These are phyloP conservation scores for Pterulicium gracile DNA, from an alignment of 1,284 basidiomycete genomes.

Conservation along the genomic window DNA sequence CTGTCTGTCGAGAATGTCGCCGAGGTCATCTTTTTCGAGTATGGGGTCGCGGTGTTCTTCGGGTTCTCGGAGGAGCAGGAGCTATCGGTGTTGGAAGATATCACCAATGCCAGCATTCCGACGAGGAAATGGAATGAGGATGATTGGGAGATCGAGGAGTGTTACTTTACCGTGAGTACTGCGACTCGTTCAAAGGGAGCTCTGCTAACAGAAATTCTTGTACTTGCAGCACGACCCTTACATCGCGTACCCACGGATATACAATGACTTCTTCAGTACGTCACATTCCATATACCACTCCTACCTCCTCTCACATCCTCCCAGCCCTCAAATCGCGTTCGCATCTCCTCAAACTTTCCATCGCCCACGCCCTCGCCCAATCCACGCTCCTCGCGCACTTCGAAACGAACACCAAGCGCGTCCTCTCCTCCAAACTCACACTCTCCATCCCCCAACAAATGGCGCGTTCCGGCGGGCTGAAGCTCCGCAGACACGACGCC, in stretches of 20 bases:
- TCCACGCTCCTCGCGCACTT: constrained; percentile 88
- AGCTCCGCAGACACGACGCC: constrained; percentile 73
- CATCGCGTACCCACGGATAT: constrained; percentile 80
- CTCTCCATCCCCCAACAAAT: constrained; percentile 81
- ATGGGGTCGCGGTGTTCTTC: constrained; percentile 84
- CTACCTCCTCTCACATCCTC: constrained; percentile 1
- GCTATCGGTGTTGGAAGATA: constrained; percentile 71
- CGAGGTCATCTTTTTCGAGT: constrained; percentile 81
- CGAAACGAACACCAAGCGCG: constrained; percentile 72
- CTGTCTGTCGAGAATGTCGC: constrained; percentile 43
- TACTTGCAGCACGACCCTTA: constrained; percentile 61
- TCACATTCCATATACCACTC: constrained; percentile 10
- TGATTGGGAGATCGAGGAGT: constrained; percentile 86
- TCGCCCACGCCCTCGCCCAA: constrained; percentile 91
- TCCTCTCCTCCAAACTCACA: constrained; percentile 70
- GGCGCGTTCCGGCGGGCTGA: constrained; percentile 69
- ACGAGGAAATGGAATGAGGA: constrained; percentile 47
- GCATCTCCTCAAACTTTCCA: constrained; percentile 80
- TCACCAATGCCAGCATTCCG: constrained; percentile 63
- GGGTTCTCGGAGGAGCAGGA: constrained; percentile 73
- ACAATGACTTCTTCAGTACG: constrained; percentile 87
- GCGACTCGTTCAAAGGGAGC: no score
- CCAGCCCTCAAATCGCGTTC: constrained; percentile 83
- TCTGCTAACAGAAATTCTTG: neutral
- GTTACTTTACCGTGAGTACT: constrained; percentile 65